Base-by-base conservation (phyloP, 768 basidiomycete species). In the Gyrodon lividus region DNA sequence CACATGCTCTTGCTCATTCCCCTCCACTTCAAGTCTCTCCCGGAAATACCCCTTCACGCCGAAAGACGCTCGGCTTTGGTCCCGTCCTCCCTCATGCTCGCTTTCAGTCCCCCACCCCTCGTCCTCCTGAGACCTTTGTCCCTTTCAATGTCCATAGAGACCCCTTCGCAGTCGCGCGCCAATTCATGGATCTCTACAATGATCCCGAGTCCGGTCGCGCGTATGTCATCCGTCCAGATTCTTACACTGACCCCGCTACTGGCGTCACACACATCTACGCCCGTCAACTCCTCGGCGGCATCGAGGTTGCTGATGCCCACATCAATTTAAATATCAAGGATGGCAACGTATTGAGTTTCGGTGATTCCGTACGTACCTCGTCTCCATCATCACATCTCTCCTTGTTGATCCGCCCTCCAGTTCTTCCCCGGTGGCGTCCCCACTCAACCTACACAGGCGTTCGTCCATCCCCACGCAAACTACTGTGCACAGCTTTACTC, bases 31-130 rank as follows among this genome's bases (percentile, higher is more conserved):
- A 56, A 0, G 19, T 48, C 48, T 33, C 52, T 1, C 51, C 59
- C 8, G n/a, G n/a, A n/a, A 1, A 48, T 1, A 14, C 12, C 0
- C 30, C 12, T 42, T 37, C 30, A 8, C 71, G 70, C 47, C 84
- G 95, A 63, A 97, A 98, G 86, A 82, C 95, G 0, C 79, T 98
- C 49, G 85, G 86, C 20, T 97, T 96, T 65, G 95, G 95, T 1
- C 92, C 93, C 5, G 72, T 77, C 16, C 86, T 86, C 55, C 80
- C 83, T 4, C 86, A 92, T 59, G 86, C 87, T 6, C 79, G 79
- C 42, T 91, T 85, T 71, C 68, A 73, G 49, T 72, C 83, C 6
- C 74, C 79, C 9, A 70, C n/a, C n/a, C n/a, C n/a, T n/a, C n/a
- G 74, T 67, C 33, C 48, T 19, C 41, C 1, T 0, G 58, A 65